A percentile compares a stretch with the other conserved stretches of the same genome.
phyloP scores from a whole-genome alignment of 2,329 filamentous ascomycete species.

The Cercospora sojina region DNA sequence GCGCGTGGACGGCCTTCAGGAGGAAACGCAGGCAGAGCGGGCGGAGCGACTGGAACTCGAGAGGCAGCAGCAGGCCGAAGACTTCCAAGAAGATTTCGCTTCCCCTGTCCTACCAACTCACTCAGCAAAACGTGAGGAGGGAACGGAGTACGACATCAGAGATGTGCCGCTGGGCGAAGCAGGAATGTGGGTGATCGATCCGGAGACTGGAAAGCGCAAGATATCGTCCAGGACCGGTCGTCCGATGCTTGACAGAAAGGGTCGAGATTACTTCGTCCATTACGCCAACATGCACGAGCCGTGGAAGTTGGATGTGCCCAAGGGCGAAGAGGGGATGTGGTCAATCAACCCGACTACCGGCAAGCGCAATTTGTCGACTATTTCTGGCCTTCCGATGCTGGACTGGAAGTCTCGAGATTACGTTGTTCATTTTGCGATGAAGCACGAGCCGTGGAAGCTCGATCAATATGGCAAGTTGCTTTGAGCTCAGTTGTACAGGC shows the following conservation, averaged over 20 bases:
- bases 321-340: constrained; percentile 9
- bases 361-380: background rate
- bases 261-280: background rate
- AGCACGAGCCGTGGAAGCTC: constrained; percentile 1
- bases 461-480: background rate
- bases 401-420: constrained; percentile 4
- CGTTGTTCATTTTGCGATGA: background rate
- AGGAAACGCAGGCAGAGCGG: background rate
- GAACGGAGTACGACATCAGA: background rate
- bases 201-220: background rate
- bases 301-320: background rate
- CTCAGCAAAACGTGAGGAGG: background rate
- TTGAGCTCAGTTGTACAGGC: background rate
- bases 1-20: background rate
- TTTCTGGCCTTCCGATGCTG: constrained; percentile 2
- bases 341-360: background rate
- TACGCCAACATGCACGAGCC: background rate
- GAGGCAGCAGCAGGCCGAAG: background rate
- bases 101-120: background rate
- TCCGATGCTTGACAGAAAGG: constrained; percentile 3
- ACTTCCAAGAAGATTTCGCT: background rate
- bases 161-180: constrained; percentile 5
- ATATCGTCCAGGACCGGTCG: background rate
- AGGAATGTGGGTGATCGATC: constrained; percentile 1
- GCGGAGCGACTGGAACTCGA: background rate